Evolutionary conservation across 139 green algal species (phyloP), one percentile per base, ranked within the genome.

Genomic region (Micromonas commoda): DNA sequence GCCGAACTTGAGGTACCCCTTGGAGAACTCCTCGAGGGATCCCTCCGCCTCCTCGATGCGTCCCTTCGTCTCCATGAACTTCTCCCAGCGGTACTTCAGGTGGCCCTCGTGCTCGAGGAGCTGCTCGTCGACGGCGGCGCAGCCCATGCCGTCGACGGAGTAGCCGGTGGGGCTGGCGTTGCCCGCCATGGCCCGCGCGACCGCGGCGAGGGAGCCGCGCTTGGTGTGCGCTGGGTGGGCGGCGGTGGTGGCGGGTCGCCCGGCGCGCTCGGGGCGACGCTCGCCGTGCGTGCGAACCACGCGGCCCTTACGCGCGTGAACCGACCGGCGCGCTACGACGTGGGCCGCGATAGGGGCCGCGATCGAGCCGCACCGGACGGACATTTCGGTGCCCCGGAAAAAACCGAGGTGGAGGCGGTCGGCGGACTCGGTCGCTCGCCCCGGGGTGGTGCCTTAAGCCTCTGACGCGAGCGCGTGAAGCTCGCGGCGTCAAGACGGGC

Each of bases 1-100:
- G 0, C 93, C 93, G 64, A 93, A 86, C 6, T 83, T 81, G 77
- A 95, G 68, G 85, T 94, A 92, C 23, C 93, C 93, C 71, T 32
- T 28, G 20, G 57, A 20, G 68, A 88, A 88, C 16, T 91, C 34
- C 0, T 79, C 84, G 54, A 97, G 71, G 61, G 83, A 87, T 53
- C 91, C 91, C 52, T 90, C 84, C 31, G 88, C 81, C 13, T 84
- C 26, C 61, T 85, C 81, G 65, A 96, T 93, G n/a, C 73, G 79
- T 1, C 65, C 77, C 64, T 89, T 88, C 0, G 80, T 80, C 33
- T 79, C 3, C 32, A 72, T 65, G 84, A 90, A 96, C 73, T 88
- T 83, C 23, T 80, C 26, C 64, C 82, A 95, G 21, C 90, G 83
- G 71, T 96, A 97, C 5, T 87, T 79, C 31, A 97, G 84, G 87